Conservation (phyloP, 768 basidiomycete species). For the Hericium erinaceus region DNA sequence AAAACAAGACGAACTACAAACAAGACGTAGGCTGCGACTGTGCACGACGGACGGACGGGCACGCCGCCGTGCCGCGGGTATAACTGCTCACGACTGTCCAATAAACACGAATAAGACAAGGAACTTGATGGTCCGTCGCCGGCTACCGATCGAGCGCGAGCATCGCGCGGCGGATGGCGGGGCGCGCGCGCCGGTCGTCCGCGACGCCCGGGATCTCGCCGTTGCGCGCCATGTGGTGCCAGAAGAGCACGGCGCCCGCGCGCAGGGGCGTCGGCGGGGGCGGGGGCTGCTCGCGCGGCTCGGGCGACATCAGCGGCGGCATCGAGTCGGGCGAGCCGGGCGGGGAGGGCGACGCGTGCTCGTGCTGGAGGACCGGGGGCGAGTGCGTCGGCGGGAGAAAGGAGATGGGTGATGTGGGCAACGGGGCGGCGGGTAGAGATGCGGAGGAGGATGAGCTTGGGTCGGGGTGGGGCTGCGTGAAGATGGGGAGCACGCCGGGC, state of each 20-base stretch:
- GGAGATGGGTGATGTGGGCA: conserved; percentile 15
- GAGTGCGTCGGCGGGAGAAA: conserved; percentile 17
- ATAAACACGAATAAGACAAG: too few species aligned
- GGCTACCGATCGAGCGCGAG: conserved; percentile 7
- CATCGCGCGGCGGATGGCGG: not conserved
- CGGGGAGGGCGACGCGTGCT: not conserved
- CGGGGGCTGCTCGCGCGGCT: conserved; percentile 6
- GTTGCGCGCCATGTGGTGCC: conserved; percentile 64
- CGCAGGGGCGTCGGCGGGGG: conserved; percentile 22
- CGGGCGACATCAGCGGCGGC: conserved; percentile 8
- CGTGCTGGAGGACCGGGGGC: conserved; percentile 1
- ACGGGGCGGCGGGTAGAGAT: conserved; percentile 5
- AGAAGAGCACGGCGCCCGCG: conserved; percentile 58
- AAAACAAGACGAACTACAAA: too few species aligned
- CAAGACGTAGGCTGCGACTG: too few species aligned
- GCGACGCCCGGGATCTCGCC: conserved; percentile 66
- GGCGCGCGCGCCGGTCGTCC: conserved; percentile 52
- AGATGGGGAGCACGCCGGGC: conserved; percentile 29
- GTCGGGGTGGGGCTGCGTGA: conserved; percentile 1
- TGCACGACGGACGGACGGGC: too few species aligned
- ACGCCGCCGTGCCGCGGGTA: too few species aligned
- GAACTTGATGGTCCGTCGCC: too few species aligned
- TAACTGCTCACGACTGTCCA: too few species aligned
- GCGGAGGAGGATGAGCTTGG: not conserved
- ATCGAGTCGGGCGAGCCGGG: conserved; percentile 2